These are phyloP conservation scores for Tuber microsphaerosporum DNA, from an alignment of 495 filamentous ascomycete species.

Conservation along the genomic window DNA sequence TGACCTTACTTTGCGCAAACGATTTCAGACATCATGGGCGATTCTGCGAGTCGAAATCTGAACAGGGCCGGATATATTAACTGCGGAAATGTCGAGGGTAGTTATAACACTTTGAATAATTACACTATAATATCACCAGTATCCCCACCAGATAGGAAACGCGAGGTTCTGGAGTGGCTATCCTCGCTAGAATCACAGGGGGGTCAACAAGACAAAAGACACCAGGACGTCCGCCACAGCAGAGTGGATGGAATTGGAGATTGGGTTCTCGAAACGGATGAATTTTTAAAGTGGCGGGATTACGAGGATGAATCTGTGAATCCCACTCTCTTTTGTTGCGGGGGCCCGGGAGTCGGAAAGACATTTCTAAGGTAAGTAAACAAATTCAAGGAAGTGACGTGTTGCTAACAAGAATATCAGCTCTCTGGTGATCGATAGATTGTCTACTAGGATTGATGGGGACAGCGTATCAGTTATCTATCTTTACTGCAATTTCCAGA, in stretches of 20 bases:
- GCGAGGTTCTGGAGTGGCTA: background rate
- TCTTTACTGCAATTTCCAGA: background rate
- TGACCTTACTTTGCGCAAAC: background rate
- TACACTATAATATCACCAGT: background rate
- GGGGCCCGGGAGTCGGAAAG: background rate
- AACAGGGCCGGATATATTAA: background rate
- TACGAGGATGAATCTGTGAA: background rate
- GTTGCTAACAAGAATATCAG: background rate
- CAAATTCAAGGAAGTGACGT: background rate
- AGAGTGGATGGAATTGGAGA: background rate
- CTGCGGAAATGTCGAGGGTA: background rate
- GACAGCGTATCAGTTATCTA: background rate
- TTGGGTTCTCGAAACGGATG: background rate
- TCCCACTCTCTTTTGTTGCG: background rate
- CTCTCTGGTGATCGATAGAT: background rate
- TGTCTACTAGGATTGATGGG: background rate
- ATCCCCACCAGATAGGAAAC: background rate
- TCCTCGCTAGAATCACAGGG: background rate
- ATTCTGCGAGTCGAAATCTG: background rate
- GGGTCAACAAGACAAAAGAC: background rate
- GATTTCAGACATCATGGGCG: background rate
- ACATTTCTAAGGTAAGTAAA: background rate
- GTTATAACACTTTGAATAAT: background rate
- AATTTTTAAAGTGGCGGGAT: background rate
- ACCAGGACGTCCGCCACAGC: background rate